Evolutionary conservation across 345 rosid species (phyloP).

Genomic region (Salix caprea): DNA sequence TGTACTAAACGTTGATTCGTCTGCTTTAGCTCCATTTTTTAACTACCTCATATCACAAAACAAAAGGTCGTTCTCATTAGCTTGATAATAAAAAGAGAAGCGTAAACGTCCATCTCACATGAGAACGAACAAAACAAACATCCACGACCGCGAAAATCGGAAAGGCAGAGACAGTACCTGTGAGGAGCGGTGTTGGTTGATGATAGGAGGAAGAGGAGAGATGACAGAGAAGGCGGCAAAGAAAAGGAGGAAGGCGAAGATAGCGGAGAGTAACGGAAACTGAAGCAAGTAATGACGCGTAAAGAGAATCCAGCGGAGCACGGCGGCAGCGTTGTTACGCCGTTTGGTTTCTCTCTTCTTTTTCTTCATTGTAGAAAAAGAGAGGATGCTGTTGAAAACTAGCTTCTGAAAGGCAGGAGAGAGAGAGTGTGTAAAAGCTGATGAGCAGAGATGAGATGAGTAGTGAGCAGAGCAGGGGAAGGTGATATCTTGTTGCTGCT

Average conservation of each 20-base stretch:
- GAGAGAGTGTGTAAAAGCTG: not conserved
- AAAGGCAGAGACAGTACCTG: slow-evolving; percentile 16
- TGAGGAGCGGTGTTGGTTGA: slow-evolving; percentile 25
- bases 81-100: slow-evolving; percentile 1
- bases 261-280: slow-evolving; percentile 53
- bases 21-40: slow-evolving; percentile 16
- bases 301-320: slow-evolving; percentile 30
- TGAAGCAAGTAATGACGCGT: slow-evolving; percentile 53
- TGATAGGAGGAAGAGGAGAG: slow-evolving; percentile 43
- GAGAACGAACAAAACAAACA: not conserved
- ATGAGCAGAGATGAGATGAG: not conserved
- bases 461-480: not conserved
- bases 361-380: slow-evolving; percentile 30
- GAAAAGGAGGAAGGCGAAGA: slow-evolving; percentile 53
- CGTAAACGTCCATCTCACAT: not conserved
- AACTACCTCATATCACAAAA: slow-evolving; percentile 22
- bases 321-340: slow-evolving; percentile 22
- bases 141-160: not conserved
- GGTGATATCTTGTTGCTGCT: not conserved
- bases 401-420: not conserved
- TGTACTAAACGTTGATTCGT: slow-evolving; percentile 20
- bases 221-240: slow-evolving; percentile 44
- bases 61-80: not conserved
- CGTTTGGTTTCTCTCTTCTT: slow-evolving; percentile 32
- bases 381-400: not conserved